These are phyloP conservation scores for Debaryomyces udenii DNA, from an alignment of 1,139 yeast species.

Conservation along the genomic window DNA sequence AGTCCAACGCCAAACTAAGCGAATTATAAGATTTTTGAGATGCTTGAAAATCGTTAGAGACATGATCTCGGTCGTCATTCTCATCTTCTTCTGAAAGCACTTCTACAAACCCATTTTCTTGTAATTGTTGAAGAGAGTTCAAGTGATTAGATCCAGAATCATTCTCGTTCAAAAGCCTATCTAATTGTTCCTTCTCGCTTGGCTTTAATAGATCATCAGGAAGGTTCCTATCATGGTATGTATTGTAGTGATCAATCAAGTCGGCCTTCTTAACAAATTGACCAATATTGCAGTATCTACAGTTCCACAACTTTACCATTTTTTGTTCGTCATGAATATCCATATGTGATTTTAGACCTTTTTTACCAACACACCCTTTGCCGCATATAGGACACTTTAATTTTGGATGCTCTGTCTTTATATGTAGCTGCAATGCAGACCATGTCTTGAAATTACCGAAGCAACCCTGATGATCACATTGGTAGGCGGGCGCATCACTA, in stretches of 20 bases:
- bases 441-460: slow-evolving; percentile 66
- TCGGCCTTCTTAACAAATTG: slow-evolving; percentile 39
- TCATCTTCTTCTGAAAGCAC: slow-evolving; percentile 18
- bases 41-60: slow-evolving; percentile 12
- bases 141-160: slow-evolving; percentile 12
- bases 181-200: slow-evolving; percentile 27
- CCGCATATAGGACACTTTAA: slow-evolving; percentile 68
- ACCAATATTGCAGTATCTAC: slow-evolving; percentile 50
- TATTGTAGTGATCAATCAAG: slow-evolving; percentile 46
- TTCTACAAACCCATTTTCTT: slow-evolving; percentile 1
- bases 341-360: slow-evolving; percentile 75
- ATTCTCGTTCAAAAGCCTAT: slow-evolving; percentile 22
- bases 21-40: slow-evolving; percentile 33
- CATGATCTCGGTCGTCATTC: slow-evolving; percentile 12
- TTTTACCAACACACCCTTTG: slow-evolving; percentile 72
- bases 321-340: slow-evolving; percentile 53
- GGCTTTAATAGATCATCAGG: slow-evolving; percentile 37
- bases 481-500: slow-evolving; percentile 55
- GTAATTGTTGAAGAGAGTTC: slow-evolving; percentile 3
- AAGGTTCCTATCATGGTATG: slow-evolving; percentile 44
- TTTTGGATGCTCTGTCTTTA: slow-evolving; percentile 73
- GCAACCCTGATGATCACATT: slow-evolving; percentile 67
- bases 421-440: slow-evolving; percentile 75
- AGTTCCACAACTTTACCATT: slow-evolving; percentile 62
- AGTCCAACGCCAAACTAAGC: slow-evolving; percentile 23